Evolutionary conservation across 345 rosid genomes (phyloP), one percentile per base, ranked within the genome.

Genomic region (Lumnitzera littorea): DNA sequence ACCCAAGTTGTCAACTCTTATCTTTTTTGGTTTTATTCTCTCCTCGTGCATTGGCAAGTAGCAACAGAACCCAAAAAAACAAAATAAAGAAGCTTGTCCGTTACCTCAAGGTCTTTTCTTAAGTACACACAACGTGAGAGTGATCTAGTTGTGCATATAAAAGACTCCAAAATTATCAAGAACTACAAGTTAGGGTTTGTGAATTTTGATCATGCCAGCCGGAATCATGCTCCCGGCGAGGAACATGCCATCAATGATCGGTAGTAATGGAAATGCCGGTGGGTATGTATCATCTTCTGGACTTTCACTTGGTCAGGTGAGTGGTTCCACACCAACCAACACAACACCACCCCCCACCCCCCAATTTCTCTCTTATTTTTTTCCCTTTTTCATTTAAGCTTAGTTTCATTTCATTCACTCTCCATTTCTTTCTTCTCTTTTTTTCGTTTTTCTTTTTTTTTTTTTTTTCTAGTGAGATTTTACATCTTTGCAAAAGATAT

Each of bases 171-270:
- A 36, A 2, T 53, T 12, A 51, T 57, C 48, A 62, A 67, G 80
- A 75, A 67, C 60, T 75, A 62, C 46, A 25, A 63, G 58, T 56
- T 47, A 36, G 53, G 59, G 71, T 60, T 63, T 23, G 55, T 55
- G 68, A 71, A 36, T 6, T 7, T 24, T 13, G 51, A 70, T 65
- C 64, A 80, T 86, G 87, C 78, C 79, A 46, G 83, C 84, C 64
- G 89, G 87, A 57, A 68, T 71, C 23, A 75, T 80, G 86, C 77
- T 82, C 75, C 88, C 88, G 64, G 78, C 77, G 0, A 82, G 82
- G 77, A 77, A 80, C 67, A 72, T 73, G 83, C 70, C 88, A 9
- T 66, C 84, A 1, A 46, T 80, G 80, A 74, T 74, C 16, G 75
- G 74, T 36, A 52, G 72, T 50, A 74, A 74, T 68, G 74, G 81